A percentile compares a stretch with the other conserved stretches of the same genome.
Conservation (phyloP, 2,329 filamentous ascomycete genomes). For the Xylaria digitata region DNA sequence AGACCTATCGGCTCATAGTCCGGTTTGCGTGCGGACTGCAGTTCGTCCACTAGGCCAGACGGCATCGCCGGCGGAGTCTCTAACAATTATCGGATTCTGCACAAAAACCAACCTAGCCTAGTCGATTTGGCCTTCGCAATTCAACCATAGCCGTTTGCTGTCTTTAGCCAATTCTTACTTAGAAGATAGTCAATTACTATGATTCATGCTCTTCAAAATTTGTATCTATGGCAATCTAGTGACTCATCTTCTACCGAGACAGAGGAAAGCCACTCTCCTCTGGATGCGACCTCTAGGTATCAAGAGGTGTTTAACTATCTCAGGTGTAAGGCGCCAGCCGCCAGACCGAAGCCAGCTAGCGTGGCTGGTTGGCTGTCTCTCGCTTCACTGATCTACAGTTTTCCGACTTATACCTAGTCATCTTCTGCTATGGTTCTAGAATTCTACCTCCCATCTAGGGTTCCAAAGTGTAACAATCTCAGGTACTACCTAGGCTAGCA, state of each 20-base stretch:
- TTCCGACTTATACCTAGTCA: not conserved
- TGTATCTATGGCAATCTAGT: not conserved
- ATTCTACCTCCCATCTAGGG: slow-evolving; percentile 2
- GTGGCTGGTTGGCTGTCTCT: slow-evolving; percentile 3
- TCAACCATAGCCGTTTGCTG: not conserved
- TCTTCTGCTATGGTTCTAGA: slow-evolving; percentile 17
- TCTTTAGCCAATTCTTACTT: not conserved
- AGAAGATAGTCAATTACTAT: not conserved
- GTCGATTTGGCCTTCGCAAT: not conserved
- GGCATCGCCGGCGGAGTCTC: slow-evolving; percentile 48
- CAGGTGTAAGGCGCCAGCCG: slow-evolving; percentile 16
- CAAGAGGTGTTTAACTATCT: not conserved
- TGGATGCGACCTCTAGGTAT: not conserved
- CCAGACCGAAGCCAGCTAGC: slow-evolving; percentile 13
- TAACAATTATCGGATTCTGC: slow-evolving; percentile 41
- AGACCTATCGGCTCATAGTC: slow-evolving; percentile 33
- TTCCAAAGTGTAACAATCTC: not conserved
- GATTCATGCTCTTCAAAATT: not conserved
- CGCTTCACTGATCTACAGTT: not conserved
- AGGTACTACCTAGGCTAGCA: not conserved
- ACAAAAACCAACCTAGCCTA: not conserved
- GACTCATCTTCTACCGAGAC: slow-evolving; percentile 18
- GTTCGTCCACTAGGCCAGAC: slow-evolving; percentile 37
- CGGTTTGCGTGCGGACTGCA: slow-evolving; percentile 26
- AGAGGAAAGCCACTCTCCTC: not conserved